Evolutionary conservation across 2,329 filamentous ascomycete genomes (phyloP), one percentile per base, ranked within the genome.

Genomic region (Fusarium sororula): DNA sequence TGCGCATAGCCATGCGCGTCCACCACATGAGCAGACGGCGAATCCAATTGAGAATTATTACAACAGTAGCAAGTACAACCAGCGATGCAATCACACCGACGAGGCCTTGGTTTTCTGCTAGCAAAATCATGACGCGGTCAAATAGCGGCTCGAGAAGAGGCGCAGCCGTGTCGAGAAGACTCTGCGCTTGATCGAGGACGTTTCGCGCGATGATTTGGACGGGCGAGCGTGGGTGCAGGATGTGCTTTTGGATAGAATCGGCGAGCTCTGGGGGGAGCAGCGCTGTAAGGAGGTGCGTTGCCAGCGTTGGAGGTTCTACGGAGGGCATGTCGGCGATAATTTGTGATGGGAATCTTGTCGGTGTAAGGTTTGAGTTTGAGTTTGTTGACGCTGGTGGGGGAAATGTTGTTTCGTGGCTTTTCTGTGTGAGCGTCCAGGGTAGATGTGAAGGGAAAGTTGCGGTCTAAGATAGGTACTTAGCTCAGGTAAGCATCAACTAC

Each of bases 11-110:
- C 63, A 97, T 79, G n/a, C 88, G 85, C 59, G 94, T 89, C 90
- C 94, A 94, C 85, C 91, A 97, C 79, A 94, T 84, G 66, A 97
- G 86, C 26, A 94, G 84, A 68, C 94, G 89, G 70, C 91, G 90
- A 24, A 94, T 84, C 84, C 93, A 92, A 80, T 91, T 88, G 73
- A 96, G 85, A 64, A 95, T 80, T 79, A 94, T 85, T 58, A 96
- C 82, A 63, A 91, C 83, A 37, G 91, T 75, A 50, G 92, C 82
- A 63, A 83, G 70, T 20, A 82, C 70, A 35, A 81, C 75, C 41
- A 82, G 77, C 53, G 82, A 79, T 18, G 82, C 75, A 56, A 82
- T 66, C 59, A 81, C 64, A 59, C 80, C 79, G 66, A 80, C 75
- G 48, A 79, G 68, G 48, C 79, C 80, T 74, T 82, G 80, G 78